Evolutionary conservation across 192 early-diverging fungal species (phyloP).

Genomic region (Entrophospora sp.): DNA sequence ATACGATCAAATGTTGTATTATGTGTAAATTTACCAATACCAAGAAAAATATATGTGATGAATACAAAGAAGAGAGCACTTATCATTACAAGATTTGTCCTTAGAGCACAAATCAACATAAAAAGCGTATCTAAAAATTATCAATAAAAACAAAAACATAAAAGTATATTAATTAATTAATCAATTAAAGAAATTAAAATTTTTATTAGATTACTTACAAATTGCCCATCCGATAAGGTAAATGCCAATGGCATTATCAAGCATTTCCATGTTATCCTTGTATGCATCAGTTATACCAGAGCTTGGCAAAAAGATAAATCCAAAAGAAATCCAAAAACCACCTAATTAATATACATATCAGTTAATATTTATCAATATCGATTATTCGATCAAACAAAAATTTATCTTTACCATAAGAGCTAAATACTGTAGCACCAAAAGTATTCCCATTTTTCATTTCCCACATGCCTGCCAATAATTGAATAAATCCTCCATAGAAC

Average conservation of each 20-base stretch:
- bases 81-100: slow-evolving; percentile 54
- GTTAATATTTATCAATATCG: background rate
- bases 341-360: slow-evolving; percentile 19
- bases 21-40: slow-evolving; percentile 51
- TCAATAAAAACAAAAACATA: background rate
- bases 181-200: background rate
- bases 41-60: slow-evolving; percentile 59
- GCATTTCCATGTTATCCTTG: slow-evolving; percentile 15
- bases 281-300: slow-evolving; percentile 44
- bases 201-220: too few species aligned
- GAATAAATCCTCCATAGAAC: slow-evolving; percentile 67
- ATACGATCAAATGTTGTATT: slow-evolving; percentile 3
- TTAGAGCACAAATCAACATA: slow-evolving; percentile 54
- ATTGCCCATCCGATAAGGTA: slow-evolving; percentile 42
- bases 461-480: slow-evolving; percentile 75
- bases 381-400: background rate
- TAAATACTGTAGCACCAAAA: slow-evolving; percentile 73
- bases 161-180: background rate
- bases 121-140: slow-evolving; percentile 42
- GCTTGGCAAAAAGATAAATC: slow-evolving; percentile 47
- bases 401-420: slow-evolving; percentile 38
- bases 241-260: slow-evolving; percentile 45
- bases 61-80: slow-evolving; percentile 56
- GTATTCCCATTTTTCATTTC: slow-evolving; percentile 68
- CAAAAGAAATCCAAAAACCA: slow-evolving; percentile 61